Evolutionary conservation across 768 basidiomycete genomes (phyloP), one percentile per base, ranked within the genome.

Genomic region (Obba rivulosa): DNA sequence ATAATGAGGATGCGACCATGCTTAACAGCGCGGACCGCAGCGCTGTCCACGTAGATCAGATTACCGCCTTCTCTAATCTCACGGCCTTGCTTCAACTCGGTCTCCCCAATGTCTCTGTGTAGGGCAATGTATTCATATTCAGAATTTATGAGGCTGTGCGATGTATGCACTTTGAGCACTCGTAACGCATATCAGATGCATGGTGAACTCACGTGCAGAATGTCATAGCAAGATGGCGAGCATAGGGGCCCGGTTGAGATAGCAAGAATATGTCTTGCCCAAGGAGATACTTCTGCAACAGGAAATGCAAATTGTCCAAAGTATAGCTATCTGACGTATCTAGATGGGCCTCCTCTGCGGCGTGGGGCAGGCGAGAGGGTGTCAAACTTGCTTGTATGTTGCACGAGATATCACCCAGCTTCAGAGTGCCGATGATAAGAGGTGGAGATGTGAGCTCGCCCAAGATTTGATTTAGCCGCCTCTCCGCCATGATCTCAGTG

Each of bases 81-180:
- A 45, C 83, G 64, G 49, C 81, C 83, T 67, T 85, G 83, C 62
- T 83, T 85, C 46, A 85, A 64, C 55, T 85, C 83, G 4, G 82
- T 83, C 57, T 83, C 82, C n/a, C 83, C 82, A 7, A 83, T 77
- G 58, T 85, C 83, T 45, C 81, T 64, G 61, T 85, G 82, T 4
- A 85, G 62, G 2, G 80, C 76, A 49, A 85, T 77, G 52, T 82
- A 79, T 57, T 85, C 83, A 54, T 83, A 85, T 62, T 83, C 83
- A 16, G 78, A 63, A 58, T 85, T 85, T 41, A 84, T 78, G 39
- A 83, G 17, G 35, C 53, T 50, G 28, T 40, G n/a, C n/a, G 3
- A n/a, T 28, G 16, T 21, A 14, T 25, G 24, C 31, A 45, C 16
- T 10, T 24, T 41, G 38, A 40, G 20, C 23, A 5, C 13, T 8